Evolutionary conservation across 2,329 filamentous ascomycete genomes (phyloP).

Genomic region (Trichoderma lentiforme): DNA sequence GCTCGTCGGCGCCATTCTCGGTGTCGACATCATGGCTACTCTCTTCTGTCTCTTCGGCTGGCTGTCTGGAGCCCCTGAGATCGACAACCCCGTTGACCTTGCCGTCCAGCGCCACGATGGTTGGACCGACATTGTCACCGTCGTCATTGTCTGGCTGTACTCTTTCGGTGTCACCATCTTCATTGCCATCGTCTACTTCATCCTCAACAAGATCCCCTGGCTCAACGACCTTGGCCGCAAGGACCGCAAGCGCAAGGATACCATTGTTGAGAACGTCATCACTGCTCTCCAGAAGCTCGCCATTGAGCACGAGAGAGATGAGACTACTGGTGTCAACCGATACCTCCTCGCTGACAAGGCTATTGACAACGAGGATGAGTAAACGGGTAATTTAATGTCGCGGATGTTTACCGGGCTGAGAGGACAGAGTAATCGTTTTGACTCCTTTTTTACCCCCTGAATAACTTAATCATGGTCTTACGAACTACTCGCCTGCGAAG

Average conservation of each 20-base stretch:
- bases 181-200: constrained; percentile 70
- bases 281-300: constrained; percentile 16
- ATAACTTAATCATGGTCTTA: constrained; percentile 6
- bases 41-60: constrained; percentile 83
- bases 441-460: background rate
- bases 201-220: constrained; percentile 73
- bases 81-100: constrained; percentile 11
- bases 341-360: constrained; percentile 14
- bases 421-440: background rate
- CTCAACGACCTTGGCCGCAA: constrained; percentile 93
- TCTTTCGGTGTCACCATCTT: constrained; percentile 86
- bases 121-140: constrained; percentile 73
- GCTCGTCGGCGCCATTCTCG: constrained; percentile 69
- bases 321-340: background rate
- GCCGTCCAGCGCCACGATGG: constrained; percentile 24
- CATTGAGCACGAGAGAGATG: constrained; percentile 14
- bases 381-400: constrained; percentile 11
- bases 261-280: constrained; percentile 17
- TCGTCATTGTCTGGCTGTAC: constrained; percentile 88
- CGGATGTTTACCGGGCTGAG: constrained; percentile 1
- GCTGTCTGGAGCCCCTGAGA: constrained; percentile 54
- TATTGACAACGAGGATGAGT: constrained; percentile 14
- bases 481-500: constrained; percentile 1
- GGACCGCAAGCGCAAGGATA: constrained; percentile 66
- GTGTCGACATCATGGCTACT: constrained; percentile 81